Evolutionary conservation across 352 stramenopile species (phyloP), one percentile per base, ranked within the genome.

Genomic region (Phytophthora boehmeriae): DNA sequence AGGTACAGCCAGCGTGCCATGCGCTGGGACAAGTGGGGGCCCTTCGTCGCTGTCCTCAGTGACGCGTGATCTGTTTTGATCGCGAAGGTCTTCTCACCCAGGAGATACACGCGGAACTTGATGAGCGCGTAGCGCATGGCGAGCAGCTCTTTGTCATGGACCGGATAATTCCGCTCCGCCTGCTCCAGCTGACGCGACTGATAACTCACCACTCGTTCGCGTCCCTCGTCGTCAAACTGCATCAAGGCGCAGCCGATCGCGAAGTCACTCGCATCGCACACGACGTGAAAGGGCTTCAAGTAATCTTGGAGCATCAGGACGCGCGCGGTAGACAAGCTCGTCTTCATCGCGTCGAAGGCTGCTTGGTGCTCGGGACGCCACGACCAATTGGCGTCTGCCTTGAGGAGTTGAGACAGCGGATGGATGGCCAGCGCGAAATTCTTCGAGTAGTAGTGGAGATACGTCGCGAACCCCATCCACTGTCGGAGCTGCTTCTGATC

Each of bases 41-140:
- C 6, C 6, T 30, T 30, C 25, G 6, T 30, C 25, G 25, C 25
- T 30, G 25, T 30, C 25, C 25, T 3, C 25, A 30, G 25, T 8
- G 25, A 30, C 6, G 25, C 25, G 6, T 30, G 25, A 30, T 30
- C 25, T 3, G 60, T 68, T 34, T 76, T 68, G 0, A 74, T 11
- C n/a, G 30, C 59, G 27, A 68, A 79, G 1, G 25, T 55, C 2
- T 55, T 16, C 10, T 63, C 45, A 8, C 67, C 58, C 10, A 80
- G 34, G 0, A 76, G 30, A 23, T 76, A 59, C 0, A 76, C 58
- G 2, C 58, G 23, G 27, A 79, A 74, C 45, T 79, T 79, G 5
- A 69, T 47, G 0, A 75, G 46, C 0, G 59, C 38, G 20, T 75
- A 75, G 4, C 38, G 28, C 64, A 75, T 78, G 0, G 65, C 54